phyloP scores from a whole-genome alignment of 169 alveolate species.

The Plasmodium blacklocki region DNA sequence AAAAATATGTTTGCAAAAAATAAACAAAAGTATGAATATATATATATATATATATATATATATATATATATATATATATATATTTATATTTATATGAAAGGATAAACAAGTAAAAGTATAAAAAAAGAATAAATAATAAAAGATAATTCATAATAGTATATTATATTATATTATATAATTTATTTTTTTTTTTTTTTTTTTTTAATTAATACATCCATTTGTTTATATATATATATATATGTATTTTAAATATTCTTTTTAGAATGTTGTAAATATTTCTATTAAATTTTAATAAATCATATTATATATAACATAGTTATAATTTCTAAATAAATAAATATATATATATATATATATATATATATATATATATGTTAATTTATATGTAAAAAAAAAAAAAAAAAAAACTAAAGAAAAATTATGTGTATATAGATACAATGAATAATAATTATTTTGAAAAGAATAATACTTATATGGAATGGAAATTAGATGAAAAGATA shows the following conservation, averaged over 20 bases:
- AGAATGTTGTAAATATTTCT: conserved; percentile 43
- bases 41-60: too few species aligned
- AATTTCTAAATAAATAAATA: not conserved
- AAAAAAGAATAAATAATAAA: too few species aligned
- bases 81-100: too few species aligned
- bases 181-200: conserved; percentile 1
- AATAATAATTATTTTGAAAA: conserved; percentile 57
- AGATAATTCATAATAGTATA: too few species aligned
- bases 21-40: too few species aligned
- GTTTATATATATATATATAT: conserved; percentile 9
- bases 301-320: not conserved
- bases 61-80: too few species aligned
- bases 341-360: conserved; percentile 3
- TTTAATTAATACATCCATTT: conserved; percentile 32
- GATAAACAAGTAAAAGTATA: too few species aligned
- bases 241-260: conserved; percentile 17
- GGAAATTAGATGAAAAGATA: conserved; percentile 75
- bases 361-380: conserved; percentile 24
- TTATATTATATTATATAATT: too few species aligned
- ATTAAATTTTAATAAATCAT: not conserved
- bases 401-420: too few species aligned
- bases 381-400: conserved; percentile 34
- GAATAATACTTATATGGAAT: conserved; percentile 54
- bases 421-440: conserved; percentile 6
- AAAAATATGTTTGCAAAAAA: too few species aligned